A percentile compares a stretch with the other conserved stretches of the same genome.
phyloP scores from a whole-genome alignment of 1,139 yeast genomes.

The Geotrichum bryndzae region DNA sequence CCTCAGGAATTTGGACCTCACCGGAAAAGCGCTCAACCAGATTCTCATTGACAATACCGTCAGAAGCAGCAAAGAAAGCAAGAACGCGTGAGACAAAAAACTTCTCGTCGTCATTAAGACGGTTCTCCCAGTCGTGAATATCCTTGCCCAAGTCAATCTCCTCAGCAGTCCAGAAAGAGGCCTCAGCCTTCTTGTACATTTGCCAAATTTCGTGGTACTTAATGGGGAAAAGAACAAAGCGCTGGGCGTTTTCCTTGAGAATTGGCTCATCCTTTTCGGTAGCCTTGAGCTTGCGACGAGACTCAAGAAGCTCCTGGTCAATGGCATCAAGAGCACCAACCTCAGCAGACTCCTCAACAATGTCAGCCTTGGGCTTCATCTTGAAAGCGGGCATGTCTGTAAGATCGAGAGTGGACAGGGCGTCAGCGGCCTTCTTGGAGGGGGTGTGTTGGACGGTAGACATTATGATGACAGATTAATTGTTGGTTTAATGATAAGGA shows the following conservation, averaged over 20 bases:
- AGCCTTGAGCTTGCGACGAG: conserved; percentile 50
- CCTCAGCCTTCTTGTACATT: conserved; percentile 97
- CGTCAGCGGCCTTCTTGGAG: conserved; percentile 38
- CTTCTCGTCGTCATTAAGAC: conserved; percentile 80
- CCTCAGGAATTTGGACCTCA: conserved; percentile 96
- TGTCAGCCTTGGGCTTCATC: conserved; percentile 21
- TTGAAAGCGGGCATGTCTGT: conserved; percentile 24
- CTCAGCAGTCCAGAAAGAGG: conserved; percentile 99
- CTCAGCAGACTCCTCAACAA: conserved; percentile 7
- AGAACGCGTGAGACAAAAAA: conserved; percentile 84
- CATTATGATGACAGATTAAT: conserved; percentile 11
- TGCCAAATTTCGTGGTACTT: conserved; percentile 98
- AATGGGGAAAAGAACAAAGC: conserved; percentile 95
- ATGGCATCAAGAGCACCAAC: conserved; percentile 16
- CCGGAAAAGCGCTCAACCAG: conserved; percentile 94
- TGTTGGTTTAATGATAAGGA: neutral
- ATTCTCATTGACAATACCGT: conserved; percentile 96
- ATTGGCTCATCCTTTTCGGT: conserved; percentile 86
- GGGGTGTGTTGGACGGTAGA: conserved; percentile 34
- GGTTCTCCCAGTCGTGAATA: conserved; percentile 79
- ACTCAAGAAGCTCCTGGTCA: conserved; percentile 24
- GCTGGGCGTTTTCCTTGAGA: conserved; percentile 74
- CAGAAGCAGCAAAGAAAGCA: conserved; percentile 98
- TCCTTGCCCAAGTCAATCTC: conserved; percentile 96
- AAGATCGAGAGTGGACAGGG: conserved; percentile 33